These are phyloP conservation scores for Mycena filopes DNA, from an alignment of 768 basidiomycete species.

Conservation along the genomic window DNA sequence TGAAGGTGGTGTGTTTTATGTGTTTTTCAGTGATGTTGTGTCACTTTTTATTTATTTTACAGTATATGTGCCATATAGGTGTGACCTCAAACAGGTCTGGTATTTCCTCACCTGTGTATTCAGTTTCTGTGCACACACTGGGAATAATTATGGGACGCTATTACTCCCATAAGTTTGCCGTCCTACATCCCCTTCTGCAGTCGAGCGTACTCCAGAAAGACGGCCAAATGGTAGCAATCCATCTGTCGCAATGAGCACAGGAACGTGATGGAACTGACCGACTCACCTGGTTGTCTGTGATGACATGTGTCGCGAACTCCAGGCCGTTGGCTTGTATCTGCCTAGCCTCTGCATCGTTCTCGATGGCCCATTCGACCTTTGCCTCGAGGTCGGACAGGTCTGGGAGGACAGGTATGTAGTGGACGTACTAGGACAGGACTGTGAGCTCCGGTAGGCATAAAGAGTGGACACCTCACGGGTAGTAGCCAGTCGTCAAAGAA, in stretches of 20 bases:
- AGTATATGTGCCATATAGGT: too few relatives aligned
- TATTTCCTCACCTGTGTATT: too few relatives aligned
- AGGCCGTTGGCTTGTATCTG: slow-evolving; percentile 13
- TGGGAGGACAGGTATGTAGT: background rate
- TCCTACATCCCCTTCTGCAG: background rate
- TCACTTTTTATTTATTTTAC: too few relatives aligned
- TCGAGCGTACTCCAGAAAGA: slow-evolving; percentile 14
- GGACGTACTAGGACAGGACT: slow-evolving; percentile 6
- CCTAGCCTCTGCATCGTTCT: slow-evolving; percentile 3
- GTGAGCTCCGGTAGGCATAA: background rate
- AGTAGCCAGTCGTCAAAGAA: slow-evolving; percentile 13
- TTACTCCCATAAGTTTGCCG: too few relatives aligned
- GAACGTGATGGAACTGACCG: background rate
- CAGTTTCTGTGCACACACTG: too few relatives aligned
- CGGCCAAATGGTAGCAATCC: slow-evolving; percentile 4
- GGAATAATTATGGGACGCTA: too few relatives aligned
- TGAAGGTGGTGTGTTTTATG: too few relatives aligned
- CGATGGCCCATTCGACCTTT: slow-evolving; percentile 10
- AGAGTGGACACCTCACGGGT: background rate
- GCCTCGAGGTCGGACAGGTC: slow-evolving; percentile 1
- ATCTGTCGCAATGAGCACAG: background rate
- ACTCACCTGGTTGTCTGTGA: slow-evolving; percentile 7
- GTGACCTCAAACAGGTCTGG: too few relatives aligned
- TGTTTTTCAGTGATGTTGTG: too few relatives aligned
- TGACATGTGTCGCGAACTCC: slow-evolving; percentile 3